Percentiles rank a stretch among this genome's conserved stretches.
phyloP scores from a whole-genome alignment of 371 early-diverging fungal species.

The Chytridium lagenaria region DNA sequence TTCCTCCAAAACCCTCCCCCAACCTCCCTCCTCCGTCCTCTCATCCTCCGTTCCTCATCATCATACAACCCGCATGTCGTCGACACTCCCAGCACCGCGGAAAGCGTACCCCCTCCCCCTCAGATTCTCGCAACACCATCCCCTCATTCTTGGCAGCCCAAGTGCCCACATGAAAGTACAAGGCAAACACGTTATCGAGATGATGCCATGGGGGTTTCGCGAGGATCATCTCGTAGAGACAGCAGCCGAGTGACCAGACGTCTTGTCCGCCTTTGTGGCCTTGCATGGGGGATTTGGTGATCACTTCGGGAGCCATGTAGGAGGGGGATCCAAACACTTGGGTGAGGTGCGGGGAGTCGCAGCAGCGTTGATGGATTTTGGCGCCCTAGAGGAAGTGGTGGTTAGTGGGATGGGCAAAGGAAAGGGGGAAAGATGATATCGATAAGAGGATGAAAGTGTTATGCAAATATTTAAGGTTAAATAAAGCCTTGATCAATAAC shows the following conservation, averaged over 20 bases:
- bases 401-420: background rate
- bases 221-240: conserved; percentile 40
- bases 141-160: conserved; percentile 14
- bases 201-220: conserved; percentile 32
- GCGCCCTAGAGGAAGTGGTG: no score
- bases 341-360: conserved; percentile 19
- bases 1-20: background rate
- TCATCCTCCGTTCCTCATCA: background rate
- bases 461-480: no score
- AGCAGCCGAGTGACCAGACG: conserved; percentile 42
- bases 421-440: no score
- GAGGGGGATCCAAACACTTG: conserved; percentile 26
- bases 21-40: background rate
- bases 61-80: conserved; percentile 5
- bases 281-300: background rate
- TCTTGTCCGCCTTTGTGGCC: conserved; percentile 27
- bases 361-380: conserved; percentile 28
- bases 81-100: background rate
- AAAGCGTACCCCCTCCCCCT: background rate
- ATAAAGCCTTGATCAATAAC: no score
- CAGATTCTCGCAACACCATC: background rate
- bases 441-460: no score
- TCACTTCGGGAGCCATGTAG: conserved; percentile 29
- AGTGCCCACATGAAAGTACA: conserved; percentile 29
- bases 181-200: conserved; percentile 34